These are phyloP conservation scores for Tylopilus sp. DNA, from an alignment of 1,284 basidiomycete genomes.

Conservation along the genomic window DNA sequence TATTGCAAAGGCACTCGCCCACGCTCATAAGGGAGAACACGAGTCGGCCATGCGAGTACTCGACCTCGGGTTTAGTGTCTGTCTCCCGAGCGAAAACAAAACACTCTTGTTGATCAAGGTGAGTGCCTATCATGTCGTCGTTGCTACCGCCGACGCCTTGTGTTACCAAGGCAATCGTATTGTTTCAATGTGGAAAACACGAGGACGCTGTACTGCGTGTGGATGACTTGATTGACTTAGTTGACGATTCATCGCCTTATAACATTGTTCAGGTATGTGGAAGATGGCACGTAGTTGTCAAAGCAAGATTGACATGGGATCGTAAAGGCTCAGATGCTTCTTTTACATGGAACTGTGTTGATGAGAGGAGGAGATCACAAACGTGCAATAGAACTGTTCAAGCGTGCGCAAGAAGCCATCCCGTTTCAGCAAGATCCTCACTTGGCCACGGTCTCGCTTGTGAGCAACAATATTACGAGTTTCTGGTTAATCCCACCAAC, in stretches of 20 bases:
- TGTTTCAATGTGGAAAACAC: conserved; percentile 2
- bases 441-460: background rate
- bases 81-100: background rate
- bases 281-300: too few relatives aligned
- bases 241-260: background rate
- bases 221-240: background rate
- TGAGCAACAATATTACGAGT: background rate
- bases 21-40: background rate
- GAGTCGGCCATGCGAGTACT: background rate
- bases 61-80: conserved; percentile 5
- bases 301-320: background rate
- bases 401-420: background rate
- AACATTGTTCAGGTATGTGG: background rate
- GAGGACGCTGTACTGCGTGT: background rate
- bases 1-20: background rate
- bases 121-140: background rate
- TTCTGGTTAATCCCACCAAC: background rate
- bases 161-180: conserved; percentile 1
- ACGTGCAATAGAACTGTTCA: background rate
- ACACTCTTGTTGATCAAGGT: conserved; percentile 11
- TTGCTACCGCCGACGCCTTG: background rate
- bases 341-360: background rate
- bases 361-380: background rate
- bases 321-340: background rate
- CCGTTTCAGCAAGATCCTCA: background rate